Base-by-base conservation (phyloP, 1,284 basidiomycete genomes). In the Ganoderma lucidum region DNA sequence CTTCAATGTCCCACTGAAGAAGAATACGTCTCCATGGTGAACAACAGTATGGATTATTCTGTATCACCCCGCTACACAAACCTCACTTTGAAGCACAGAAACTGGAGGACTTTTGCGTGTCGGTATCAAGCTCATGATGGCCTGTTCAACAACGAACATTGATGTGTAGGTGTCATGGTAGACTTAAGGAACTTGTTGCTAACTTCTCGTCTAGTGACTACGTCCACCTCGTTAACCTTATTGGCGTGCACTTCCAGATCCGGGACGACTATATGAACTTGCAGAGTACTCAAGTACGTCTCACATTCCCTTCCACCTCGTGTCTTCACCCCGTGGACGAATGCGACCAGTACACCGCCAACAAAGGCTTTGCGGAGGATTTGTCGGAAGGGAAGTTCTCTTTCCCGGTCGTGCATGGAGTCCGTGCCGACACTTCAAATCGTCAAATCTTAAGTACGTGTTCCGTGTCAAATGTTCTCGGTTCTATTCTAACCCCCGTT, bases 241-340 rank as follows among this genome's bases (percentile, higher is more conserved):
- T 99, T 72, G 96, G 97, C 1, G 89, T 99, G 17, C 94, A 92
- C 77, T 99, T 97, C 80, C 98, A 99, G 80, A 98, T 99, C 73
- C 86, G 97, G 32, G 98, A 99, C 79, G 97, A 99, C 79, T 96
- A 97, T 70, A 95, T 98, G 93, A 99, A 99, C 78, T 83, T 99
- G 42, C 93, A 97, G 76, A 96, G 93, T 61, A 88, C 88, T 32
- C 88, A 95, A 83, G 96, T 95, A 74, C 12, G 71, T 32, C 39
- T 48, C 35, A 12, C 39, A 41, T 10, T 45, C 35, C 4, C 35
- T 8, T 37, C 12, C 37, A 55, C 10, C 10, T 51, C 48, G 9
- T 23, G 12, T 56, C 39, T n/a, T 42, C 41, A 28, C 28, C 6
- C 35, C 3, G 30, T 10, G 39, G 45, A 23, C 53, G 69, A 19